Conservation (phyloP, 163 green algal species). For the Picocystis sp. region DNA sequence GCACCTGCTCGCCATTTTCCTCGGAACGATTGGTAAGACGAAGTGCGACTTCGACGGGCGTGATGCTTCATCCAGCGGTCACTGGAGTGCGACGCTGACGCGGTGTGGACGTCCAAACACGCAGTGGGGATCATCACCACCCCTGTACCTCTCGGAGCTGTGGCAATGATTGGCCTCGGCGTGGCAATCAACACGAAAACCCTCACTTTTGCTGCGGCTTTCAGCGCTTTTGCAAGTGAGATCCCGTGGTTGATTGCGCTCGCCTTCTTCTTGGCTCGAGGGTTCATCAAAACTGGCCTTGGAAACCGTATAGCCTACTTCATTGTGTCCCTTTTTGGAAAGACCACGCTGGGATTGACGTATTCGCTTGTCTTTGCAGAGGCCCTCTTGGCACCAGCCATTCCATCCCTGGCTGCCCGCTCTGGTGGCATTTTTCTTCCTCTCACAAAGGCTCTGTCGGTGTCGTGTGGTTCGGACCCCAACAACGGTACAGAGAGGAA, state of each 20-base stretch:
- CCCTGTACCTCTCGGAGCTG: conserved; percentile 86
- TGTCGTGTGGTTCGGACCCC: not conserved
- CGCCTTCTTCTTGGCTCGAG: conserved; percentile 92
- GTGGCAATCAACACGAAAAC: conserved; percentile 81
- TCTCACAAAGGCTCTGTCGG: conserved; percentile 50
- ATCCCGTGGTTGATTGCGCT: conserved; percentile 76
- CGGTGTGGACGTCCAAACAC: not conserved
- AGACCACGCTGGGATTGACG: conserved; percentile 91
- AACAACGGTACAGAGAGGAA: conserved; percentile 88
- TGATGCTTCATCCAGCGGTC: too few relatives aligned
- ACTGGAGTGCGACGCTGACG: too few relatives aligned
- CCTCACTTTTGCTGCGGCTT: conserved; percentile 88
- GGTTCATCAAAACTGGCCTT: conserved; percentile 97
- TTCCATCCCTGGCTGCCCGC: conserved; percentile 78
- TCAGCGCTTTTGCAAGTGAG: conserved; percentile 85
- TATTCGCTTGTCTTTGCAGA: conserved; percentile 88
- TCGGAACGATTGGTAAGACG: conserved; percentile 25
- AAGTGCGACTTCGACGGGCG: too few relatives aligned
- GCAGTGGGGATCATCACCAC: conserved; percentile 94
- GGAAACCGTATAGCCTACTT: conserved; percentile 90
- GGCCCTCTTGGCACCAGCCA: conserved; percentile 88
- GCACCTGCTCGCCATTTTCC: conserved; percentile 92
- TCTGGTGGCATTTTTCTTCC: conserved; percentile 95
- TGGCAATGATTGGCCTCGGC: conserved; percentile 90
- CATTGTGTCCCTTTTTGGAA: conserved; percentile 83